These are phyloP conservation scores for Rosa hybrid DNA, from an alignment of 331 rosid genomes.

Conservation along the genomic window DNA sequence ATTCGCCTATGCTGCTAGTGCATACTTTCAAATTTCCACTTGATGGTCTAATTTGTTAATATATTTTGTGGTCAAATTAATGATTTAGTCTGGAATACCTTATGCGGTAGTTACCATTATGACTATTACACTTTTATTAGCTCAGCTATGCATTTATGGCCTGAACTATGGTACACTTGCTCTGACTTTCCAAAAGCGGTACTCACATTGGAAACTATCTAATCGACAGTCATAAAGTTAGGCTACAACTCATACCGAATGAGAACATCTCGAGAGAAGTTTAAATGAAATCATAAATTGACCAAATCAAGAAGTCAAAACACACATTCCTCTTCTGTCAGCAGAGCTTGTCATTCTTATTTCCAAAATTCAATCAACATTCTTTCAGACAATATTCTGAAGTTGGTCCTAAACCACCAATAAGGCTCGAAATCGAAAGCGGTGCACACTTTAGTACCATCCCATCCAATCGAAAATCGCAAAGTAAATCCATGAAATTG, in stretches of 20 bases:
- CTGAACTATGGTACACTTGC: too few species aligned
- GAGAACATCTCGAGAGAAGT: background rate
- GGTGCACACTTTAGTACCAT: background rate
- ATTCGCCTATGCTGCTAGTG: background rate
- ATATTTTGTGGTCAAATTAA: too few species aligned
- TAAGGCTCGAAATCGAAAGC: conserved; percentile 4
- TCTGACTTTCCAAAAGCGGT: background rate
- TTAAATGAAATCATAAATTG: background rate
- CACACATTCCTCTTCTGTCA: too few species aligned
- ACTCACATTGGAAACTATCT: background rate
- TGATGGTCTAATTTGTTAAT: background rate
- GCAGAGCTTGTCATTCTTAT: too few species aligned
- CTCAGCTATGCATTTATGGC: too few species aligned
- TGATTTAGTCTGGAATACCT: too few species aligned
- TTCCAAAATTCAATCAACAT: background rate
- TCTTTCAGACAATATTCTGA: background rate
- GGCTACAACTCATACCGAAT: background rate
- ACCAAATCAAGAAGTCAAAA: background rate
- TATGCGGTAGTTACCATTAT: too few species aligned
- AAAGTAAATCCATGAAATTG: background rate
- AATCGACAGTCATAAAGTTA: background rate
- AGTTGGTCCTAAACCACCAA: background rate
- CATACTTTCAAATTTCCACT: background rate
- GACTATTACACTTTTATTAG: too few species aligned
- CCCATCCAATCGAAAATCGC: background rate